Base-by-base conservation (phyloP, 495 filamentous ascomycete genomes). In the Rusavskia elegans region DNA sequence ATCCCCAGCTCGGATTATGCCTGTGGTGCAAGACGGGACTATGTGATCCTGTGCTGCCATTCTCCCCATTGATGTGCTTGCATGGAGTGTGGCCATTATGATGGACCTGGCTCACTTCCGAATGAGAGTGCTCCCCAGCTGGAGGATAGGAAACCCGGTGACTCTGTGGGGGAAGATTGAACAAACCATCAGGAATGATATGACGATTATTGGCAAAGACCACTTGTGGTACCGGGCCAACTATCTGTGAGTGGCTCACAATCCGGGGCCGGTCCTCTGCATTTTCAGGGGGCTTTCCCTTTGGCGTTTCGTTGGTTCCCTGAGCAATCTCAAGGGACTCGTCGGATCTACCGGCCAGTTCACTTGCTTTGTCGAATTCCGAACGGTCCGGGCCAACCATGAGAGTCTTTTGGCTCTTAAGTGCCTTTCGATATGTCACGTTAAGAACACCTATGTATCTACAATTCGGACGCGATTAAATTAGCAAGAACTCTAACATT, bases 371-470 rank as follows among this genome's bases (percentile, higher is more conserved):
- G 5, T 35, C 7, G 11, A 17, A 10, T 35, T 48, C 23, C 17
- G 16, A 29, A 29, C 20, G 23, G n/a, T 20, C 19, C 25, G 49
- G 17, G 49, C 25, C 19, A 16, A 41, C 21, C 3, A 27, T 19
- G 36, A 23, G 3, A 14, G 20, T 16, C 55, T 82, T 86, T 57
- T 76, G 77, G 32, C 75, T 78, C 48, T 87, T 86, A 6, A 78
- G 69, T 39, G 79, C 82, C 65, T 93, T 95, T 21, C 89, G 88
- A 64, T 89, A 96, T 0, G 92, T 96, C 14, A 97, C 92, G 63
- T 98, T 98, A 38, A 98, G 70, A 40, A 98, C 92, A 20, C 92
- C 92, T 55, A 98, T 96, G 58, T 98, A 98, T 63, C 92, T 92
- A 64, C 11, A 42, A 20, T 11, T 10, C 2, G 32, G 32, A 19